Conservation (phyloP, 2,329 filamentous ascomycete genomes). For the Talaromyces sp. region DNA sequence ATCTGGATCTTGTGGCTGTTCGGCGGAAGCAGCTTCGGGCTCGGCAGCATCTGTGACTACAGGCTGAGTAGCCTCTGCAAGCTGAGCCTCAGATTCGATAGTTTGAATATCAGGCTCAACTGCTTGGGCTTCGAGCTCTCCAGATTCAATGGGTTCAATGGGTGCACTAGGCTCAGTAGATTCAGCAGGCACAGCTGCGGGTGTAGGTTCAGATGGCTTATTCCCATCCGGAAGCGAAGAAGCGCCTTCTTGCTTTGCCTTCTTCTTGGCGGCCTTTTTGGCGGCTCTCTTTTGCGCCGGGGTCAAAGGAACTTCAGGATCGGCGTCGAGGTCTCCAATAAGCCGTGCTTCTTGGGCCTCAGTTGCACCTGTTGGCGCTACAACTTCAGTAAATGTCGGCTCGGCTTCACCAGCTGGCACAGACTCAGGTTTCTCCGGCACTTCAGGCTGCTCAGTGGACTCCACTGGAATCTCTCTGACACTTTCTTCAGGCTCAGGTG, state of each 20-base stretch:
- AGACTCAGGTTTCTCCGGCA: conserved; percentile 8
- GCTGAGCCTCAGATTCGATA: background rate
- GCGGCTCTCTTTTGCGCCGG: conserved; percentile 35
- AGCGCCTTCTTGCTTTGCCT: conserved; percentile 21
- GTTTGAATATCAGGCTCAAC: background rate
- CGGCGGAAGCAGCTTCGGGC: background rate
- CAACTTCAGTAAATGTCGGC: background rate
- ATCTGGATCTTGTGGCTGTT: background rate
- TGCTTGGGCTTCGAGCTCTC: background rate
- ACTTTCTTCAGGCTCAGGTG: conserved; percentile 9
- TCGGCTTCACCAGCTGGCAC: background rate
- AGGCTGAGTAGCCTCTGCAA: background rate
- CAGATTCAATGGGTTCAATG: background rate
- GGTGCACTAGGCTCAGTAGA: background rate
- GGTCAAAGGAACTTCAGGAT: conserved; percentile 21
- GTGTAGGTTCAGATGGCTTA: conserved; percentile 6
- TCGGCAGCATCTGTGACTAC: background rate
- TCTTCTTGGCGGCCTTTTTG: conserved; percentile 41
- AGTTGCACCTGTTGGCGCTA: background rate
- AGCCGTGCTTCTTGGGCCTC: conserved; percentile 2
- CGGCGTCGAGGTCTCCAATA: conserved; percentile 10
- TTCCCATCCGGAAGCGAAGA: conserved; percentile 16
- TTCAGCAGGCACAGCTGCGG: background rate
- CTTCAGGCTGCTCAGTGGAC: conserved; percentile 1
- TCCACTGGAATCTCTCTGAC: conserved; percentile 3